Evolutionary conservation across 148 eudicot genomes (phyloP).

Genomic region (Camellia japonica): DNA sequence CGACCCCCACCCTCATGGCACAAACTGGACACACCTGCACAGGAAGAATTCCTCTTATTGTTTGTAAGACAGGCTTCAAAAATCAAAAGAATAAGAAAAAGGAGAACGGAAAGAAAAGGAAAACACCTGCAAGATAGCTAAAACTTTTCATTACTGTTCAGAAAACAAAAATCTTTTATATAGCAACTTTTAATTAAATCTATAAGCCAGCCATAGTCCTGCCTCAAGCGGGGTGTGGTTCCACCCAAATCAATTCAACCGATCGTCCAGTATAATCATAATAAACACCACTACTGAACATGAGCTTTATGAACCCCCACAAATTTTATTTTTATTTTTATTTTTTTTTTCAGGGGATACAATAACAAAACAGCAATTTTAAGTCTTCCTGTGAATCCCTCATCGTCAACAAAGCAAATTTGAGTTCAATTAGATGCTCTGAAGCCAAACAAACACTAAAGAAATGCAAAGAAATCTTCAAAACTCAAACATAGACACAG

Average conservation of each 20-base stretch:
- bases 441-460: neutral
- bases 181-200: neutral
- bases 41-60: constrained; percentile 6
- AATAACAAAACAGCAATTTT: neutral
- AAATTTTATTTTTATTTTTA: too few species aligned
- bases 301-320: neutral
- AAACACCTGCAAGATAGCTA: neutral
- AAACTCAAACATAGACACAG: neutral
- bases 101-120: neutral
- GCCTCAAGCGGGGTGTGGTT: neutral
- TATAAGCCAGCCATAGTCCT: neutral
- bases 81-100: neutral
- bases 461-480: neutral
- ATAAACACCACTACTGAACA: neutral
- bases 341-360: too few species aligned
- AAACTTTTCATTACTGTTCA: neutral
- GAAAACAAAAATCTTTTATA: neutral
- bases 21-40: constrained; percentile 97
- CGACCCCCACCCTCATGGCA: constrained; percentile 79
- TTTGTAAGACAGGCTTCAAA: neutral
- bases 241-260: neutral
- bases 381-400: neutral
- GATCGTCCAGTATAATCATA: neutral
- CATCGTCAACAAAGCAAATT: neutral
- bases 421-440: neutral